Evolutionary conservation across 2,329 filamentous ascomycete species (phyloP), one percentile per base, ranked within the genome.

Genomic region (Colletotrichum horii): DNA sequence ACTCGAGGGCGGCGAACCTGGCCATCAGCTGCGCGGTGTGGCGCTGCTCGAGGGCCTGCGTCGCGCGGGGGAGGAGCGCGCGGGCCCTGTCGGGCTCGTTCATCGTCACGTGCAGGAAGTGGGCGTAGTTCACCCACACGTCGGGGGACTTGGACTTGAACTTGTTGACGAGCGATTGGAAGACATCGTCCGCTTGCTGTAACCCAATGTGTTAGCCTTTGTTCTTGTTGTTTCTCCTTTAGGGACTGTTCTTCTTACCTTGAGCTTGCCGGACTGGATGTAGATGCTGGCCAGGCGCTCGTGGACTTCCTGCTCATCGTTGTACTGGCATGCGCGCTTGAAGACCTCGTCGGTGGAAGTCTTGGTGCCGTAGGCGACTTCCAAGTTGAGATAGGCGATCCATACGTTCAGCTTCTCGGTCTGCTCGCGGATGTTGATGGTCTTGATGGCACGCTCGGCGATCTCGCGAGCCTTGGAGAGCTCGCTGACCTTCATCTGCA

Each of bases 351-450:
- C 95, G 3, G 98, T 89, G 1, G 91, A 93, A 75, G 97, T 94
- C 74, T 97, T 94, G 78, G 91, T 95, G 76, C 95, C 95, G 82
- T 97, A 98, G 8, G 94, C 93, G 78, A 97, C 96, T 85, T 99
- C 97, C 79, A 99, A 88, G 87, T 99, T 98, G 80, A 99, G 91
- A 83, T 96, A 92, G 1, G 96, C 97, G 75, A 97, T 93, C 97
- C 97, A 99, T 69, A 98, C 92, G 83, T 98, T 98, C 80, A 98
- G 88, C 86, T 98, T 98, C 85, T 98, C 97, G 4, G 93, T 92
- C 83, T 98, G 94, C 83, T 98, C 96, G 30, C 95, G 92, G 76
- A 97, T 95, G 84, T 95, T 94, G 87, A 99, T 98, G 19, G 94
- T 97, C 82, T 94, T 93, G 78, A 98, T 91, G 22, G 97, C 97